Evolutionary conservation across 208 protist genomes (phyloP), one percentile per base, ranked within the genome.

Genomic region (Crithidia sp.): DNA sequence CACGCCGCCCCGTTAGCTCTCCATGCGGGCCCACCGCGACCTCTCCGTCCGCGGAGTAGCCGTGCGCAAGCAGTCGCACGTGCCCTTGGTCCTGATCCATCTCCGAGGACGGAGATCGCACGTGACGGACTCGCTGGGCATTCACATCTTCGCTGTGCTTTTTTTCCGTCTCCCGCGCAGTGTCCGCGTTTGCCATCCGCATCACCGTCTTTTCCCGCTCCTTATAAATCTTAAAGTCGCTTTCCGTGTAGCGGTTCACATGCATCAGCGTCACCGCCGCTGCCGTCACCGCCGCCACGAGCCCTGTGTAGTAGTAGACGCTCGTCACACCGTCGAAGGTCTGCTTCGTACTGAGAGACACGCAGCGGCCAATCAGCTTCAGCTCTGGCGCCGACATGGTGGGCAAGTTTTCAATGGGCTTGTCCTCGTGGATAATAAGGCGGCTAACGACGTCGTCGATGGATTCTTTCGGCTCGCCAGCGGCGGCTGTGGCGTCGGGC

Each of bases 201-300:
- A 81, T 74, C 49, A 12, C 17, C 2, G 17, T 7, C 19, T 79
- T 13, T n/a, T 71, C 63, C 3, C 50, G 54, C 39, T 67, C 49
- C 36, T 77, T 63, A 55, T 72, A 75, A n/a, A 40, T 4, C 16
- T 77, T 49, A 68, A 85, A 90, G 71, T 89, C 87, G 5, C 81
- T 82, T 6, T 76, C 67, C 5, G 82, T 91, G 71, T 84, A 93
- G 52, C 90, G 78, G 28, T 66, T 66, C 9, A 86, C 86, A 64
- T 93, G 61, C 44, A 93, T 45, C 13, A 95, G 72, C 68, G 77
- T 74, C 13, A 95, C 85, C 4, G 85, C 91, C 39, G 87, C 77
- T 14, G 83, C 81, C 14, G 67, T 89, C 40, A 95, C 84, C 66
- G 78, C 82, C n/a, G 65, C 50, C 36, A 95, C 85, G 7, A 89